Evolutionary conservation across 495 filamentous ascomycete species (phyloP).

Genomic region (Daldinia decipiens): DNA sequence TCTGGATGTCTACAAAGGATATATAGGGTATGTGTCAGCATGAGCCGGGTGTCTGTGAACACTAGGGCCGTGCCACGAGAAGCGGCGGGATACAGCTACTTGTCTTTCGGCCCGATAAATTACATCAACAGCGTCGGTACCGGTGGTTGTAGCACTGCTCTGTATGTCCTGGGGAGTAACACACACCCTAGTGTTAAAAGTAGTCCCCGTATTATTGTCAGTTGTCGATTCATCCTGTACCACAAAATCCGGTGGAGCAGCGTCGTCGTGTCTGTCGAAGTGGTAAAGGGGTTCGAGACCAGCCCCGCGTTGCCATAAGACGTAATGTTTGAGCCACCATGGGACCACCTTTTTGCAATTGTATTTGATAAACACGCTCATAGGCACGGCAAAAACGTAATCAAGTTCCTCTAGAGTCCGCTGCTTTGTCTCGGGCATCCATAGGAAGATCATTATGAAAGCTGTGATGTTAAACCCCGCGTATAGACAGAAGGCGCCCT

Average conservation of each 20-base stretch:
- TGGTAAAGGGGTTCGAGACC: slow-evolving; percentile 57
- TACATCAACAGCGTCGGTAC: slow-evolving; percentile 23
- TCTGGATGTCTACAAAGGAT: background rate
- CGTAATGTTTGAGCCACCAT: slow-evolving; percentile 63
- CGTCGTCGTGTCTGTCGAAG: slow-evolving; percentile 38
- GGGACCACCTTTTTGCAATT: slow-evolving; percentile 60
- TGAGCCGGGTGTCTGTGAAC: slow-evolving; percentile 22
- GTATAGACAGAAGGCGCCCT: slow-evolving; percentile 66
- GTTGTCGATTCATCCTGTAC: slow-evolving; percentile 3
- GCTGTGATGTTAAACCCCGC: slow-evolving; percentile 75
- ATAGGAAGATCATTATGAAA: slow-evolving; percentile 76
- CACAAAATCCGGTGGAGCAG: slow-evolving; percentile 3
- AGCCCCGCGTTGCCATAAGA: slow-evolving; percentile 56
- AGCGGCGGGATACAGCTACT: slow-evolving; percentile 20
- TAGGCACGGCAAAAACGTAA: slow-evolving; percentile 66
- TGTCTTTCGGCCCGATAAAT: slow-evolving; percentile 27
- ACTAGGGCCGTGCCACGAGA: slow-evolving; percentile 26
- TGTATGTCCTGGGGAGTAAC: slow-evolving; percentile 2
- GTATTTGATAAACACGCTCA: slow-evolving; percentile 59
- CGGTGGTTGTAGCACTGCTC: slow-evolving; percentile 20
- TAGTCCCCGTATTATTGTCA: slow-evolving; percentile 22
- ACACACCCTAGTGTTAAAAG: slow-evolving; percentile 16
- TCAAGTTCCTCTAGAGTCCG: slow-evolving; percentile 75
- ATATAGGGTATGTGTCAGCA: slow-evolving; percentile 19
- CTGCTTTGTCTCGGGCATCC: slow-evolving; percentile 82